Evolutionary conservation across 208 protist species (phyloP).

Genomic region (Herpetomonas samuelpessoai): DNA sequence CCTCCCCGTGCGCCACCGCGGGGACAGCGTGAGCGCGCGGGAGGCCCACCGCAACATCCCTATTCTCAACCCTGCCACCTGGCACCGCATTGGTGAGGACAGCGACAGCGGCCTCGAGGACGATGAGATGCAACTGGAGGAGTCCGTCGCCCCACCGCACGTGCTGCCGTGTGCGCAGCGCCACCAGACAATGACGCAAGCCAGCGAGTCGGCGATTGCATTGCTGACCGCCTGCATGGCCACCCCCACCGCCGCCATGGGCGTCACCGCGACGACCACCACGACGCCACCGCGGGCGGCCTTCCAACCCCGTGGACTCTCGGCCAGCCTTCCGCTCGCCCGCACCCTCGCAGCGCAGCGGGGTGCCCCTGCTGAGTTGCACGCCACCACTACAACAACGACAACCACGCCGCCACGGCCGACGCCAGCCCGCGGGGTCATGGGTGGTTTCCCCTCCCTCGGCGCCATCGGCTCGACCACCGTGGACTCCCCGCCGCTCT

Average conservation of each 20-base stretch:
- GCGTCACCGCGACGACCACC: background rate
- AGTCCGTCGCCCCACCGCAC: too few species aligned
- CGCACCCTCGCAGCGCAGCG: too few species aligned
- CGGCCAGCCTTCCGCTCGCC: background rate
- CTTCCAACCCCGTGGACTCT: background rate
- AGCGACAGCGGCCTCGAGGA: too few species aligned
- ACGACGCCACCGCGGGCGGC: background rate
- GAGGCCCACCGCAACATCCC: background rate
- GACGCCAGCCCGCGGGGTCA: too few species aligned
- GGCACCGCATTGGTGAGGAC: too few species aligned
- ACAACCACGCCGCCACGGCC: background rate
- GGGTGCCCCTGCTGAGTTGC: too few species aligned
- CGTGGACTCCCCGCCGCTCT: background rate
- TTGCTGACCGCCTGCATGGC: background rate
- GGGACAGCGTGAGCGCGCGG: background rate
- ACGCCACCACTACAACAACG: background rate
- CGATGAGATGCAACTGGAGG: too few species aligned
- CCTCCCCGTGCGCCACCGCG: background rate
- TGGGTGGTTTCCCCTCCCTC: background rate
- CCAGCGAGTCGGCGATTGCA: background rate
- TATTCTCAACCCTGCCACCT: background rate
- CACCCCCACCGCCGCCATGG: background rate
- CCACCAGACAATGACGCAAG: background rate
- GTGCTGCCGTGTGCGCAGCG: too few species aligned
- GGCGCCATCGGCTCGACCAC: background rate